phyloP scores from a whole-genome alignment of 495 filamentous ascomycete species.

The Coniosporium apollinis region DNA sequence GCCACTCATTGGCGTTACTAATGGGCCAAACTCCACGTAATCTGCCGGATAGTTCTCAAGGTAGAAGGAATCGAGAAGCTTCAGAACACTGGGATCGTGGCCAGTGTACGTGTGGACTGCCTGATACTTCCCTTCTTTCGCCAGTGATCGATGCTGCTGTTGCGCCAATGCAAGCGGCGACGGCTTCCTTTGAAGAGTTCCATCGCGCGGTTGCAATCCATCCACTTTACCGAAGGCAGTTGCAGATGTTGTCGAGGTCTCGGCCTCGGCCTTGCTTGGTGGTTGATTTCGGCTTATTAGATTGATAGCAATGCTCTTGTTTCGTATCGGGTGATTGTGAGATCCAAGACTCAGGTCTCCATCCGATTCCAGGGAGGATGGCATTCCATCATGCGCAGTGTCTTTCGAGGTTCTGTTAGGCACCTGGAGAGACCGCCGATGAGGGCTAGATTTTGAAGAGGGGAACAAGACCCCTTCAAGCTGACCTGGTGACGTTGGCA shows the following conservation, averaged over 20 bases:
- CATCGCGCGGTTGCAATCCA: conserved; percentile 35
- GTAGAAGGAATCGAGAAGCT: conserved; percentile 75
- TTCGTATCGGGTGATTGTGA: conserved; percentile 23
- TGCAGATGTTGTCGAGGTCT: conserved; percentile 66
- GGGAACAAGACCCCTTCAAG: too few species aligned
- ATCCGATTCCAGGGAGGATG: conserved; percentile 14
- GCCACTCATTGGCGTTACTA: conserved; percentile 53
- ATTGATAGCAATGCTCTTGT: conserved; percentile 67
- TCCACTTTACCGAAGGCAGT: conserved; percentile 80
- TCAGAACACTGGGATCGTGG: conserved; percentile 73
- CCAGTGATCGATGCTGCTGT: conserved; percentile 14
- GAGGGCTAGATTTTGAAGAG: too few species aligned
- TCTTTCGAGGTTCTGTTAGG: background rate
- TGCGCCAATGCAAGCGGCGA: conserved; percentile 14
- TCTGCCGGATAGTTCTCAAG: conserved; percentile 82
- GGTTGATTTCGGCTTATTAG: conserved; percentile 64
- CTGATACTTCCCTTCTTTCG: conserved; percentile 17
- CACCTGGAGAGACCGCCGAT: background rate
- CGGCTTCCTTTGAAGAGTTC: conserved; percentile 9
- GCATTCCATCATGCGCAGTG: too few species aligned
- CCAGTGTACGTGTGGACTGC: conserved; percentile 62
- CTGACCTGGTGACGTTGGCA: too few species aligned
- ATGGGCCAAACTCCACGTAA: conserved; percentile 59
- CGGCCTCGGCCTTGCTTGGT: conserved; percentile 55
- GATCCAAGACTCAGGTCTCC: conserved; percentile 3